Percentiles rank a stretch among this genome's conserved stretches.
Evolutionary conservation across 2,329 filamentous ascomycete species (phyloP).

Genomic region (Uncinocarpus reesii): DNA sequence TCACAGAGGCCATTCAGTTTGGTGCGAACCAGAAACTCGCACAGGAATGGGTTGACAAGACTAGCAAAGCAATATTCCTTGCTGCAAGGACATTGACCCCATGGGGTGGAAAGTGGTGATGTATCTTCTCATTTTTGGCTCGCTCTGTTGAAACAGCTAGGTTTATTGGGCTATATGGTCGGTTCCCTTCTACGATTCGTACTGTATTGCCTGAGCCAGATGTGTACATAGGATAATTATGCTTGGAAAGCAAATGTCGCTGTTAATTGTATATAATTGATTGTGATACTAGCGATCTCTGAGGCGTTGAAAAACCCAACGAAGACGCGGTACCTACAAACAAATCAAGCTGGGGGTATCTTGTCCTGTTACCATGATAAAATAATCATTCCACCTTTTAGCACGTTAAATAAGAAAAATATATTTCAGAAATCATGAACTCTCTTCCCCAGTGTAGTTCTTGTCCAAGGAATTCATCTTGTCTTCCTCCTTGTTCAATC

Average conservation of each 20-base stretch:
- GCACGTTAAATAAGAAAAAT: neutral
- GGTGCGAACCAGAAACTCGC: slow-evolving; percentile 19
- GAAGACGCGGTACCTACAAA: neutral
- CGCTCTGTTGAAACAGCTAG: neutral
- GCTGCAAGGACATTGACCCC: slow-evolving; percentile 18
- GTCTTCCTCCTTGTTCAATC: slow-evolving; percentile 41
- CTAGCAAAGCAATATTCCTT: slow-evolving; percentile 19
- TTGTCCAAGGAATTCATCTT: slow-evolving; percentile 42
- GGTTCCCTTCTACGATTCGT: neutral
- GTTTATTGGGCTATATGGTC: neutral
- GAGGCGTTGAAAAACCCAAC: neutral
- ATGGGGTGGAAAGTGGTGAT: neutral
- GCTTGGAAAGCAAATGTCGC: too few species aligned
- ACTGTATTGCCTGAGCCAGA: too few species aligned
- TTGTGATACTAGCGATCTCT: too few species aligned
- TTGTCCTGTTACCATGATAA: neutral
- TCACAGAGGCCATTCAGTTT: slow-evolving; percentile 22
- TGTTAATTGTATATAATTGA: too few species aligned
- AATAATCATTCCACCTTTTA: neutral
- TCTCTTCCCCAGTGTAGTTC: slow-evolving; percentile 21
- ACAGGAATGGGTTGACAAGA: slow-evolving; percentile 20
- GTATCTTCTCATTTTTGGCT: neutral
- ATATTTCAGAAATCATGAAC: neutral
- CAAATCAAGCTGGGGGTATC: neutral
- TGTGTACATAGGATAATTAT: too few species aligned